Evolutionary conservation across 106 monocot species (phyloP).

Genomic region (Apostasia ramifera): DNA sequence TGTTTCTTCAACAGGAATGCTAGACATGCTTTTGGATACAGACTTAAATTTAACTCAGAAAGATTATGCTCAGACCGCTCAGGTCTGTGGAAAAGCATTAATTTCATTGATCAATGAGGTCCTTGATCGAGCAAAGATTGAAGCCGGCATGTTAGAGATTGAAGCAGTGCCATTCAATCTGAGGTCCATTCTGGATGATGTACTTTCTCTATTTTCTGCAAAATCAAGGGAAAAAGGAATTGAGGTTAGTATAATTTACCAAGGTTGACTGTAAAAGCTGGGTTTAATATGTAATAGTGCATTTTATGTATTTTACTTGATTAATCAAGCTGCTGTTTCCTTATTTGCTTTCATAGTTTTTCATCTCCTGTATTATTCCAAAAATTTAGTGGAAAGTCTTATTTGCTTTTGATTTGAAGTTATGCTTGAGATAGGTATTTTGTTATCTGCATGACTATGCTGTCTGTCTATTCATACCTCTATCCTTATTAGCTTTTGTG

Average conservation of each 20-base stretch:
- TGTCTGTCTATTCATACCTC: too few relatives aligned
- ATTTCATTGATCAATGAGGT: slow-evolving; percentile 95
- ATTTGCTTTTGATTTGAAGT: too few relatives aligned
- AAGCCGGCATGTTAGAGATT: slow-evolving; percentile 90
- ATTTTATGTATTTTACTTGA: too few relatives aligned
- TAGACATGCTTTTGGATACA: slow-evolving; percentile 96
- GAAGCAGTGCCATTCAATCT: slow-evolving; percentile 88
- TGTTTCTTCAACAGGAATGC: slow-evolving; percentile 59
- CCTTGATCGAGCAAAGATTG: slow-evolving; percentile 95
- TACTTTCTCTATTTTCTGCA: slow-evolving; percentile 79
- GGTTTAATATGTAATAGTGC: too few relatives aligned
- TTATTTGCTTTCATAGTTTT: too few relatives aligned
- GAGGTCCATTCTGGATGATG: slow-evolving; percentile 79
- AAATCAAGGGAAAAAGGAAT: slow-evolving; percentile 82
- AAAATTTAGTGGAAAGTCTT: too few relatives aligned
- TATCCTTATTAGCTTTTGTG: not conserved
- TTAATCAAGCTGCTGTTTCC: too few relatives aligned
- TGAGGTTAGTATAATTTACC: slow-evolving; percentile 41
- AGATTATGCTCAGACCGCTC: slow-evolving; percentile 94
- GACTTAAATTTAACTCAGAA: slow-evolving; percentile 77
- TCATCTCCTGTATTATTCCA: too few relatives aligned
- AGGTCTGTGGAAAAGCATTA: slow-evolving; percentile 90
- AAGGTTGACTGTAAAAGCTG: not conserved
- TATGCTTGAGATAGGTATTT: too few relatives aligned
- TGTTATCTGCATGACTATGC: too few relatives aligned